Base-by-base conservation (phyloP, 1,284 basidiomycete species). In the Melampsora americana region DNA sequence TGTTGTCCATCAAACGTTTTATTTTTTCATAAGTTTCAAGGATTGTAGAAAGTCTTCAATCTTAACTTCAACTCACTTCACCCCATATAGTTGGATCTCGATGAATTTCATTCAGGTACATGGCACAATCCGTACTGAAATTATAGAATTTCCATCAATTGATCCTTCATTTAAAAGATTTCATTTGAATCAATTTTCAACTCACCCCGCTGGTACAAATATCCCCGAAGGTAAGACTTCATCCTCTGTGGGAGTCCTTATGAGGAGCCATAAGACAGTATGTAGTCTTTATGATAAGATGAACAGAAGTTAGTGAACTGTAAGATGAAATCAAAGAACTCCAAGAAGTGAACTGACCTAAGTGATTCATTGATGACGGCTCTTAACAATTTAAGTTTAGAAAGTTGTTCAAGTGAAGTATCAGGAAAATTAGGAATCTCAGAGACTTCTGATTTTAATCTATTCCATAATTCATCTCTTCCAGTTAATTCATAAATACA, bases 301-400 rank as follows among this genome's bases (percentile, higher is more conserved):
- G 46, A 11, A 11, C 46, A 48, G 46, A 48, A 20, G 20, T 48
- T 11, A 48, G 46, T 48, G 20, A 48, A 20, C 11, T 48, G 20
- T 20, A 48, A 11, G 46, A 48, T 20, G 11, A 48, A 48, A 48
- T n/a, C n/a, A 48, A 48, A 48, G 20, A 48, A 48, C 11, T 11
- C 11, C 11, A 48, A 48, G 20, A 48, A 48, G 20, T 20, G 20
- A 20, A 26, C 26, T 77, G 0, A 78, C 60, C 53, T 79, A 6
- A 91, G 84, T 0, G 88, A 88, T 79, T 91, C 90, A 78, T 90
- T 89, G 46, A 91, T 85, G 16, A 90, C 87, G 5, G 89, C 89
- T 77, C 88, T 86, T 83, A 90, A 89, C 90, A 77, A 61, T 53
- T 59, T 66, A 59, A 69, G 61, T 73, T 69, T 66, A 26, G 61